Evolutionary conservation across 805 yeast genomes (phyloP).

Genomic region (Ogataea chonburiensis): DNA sequence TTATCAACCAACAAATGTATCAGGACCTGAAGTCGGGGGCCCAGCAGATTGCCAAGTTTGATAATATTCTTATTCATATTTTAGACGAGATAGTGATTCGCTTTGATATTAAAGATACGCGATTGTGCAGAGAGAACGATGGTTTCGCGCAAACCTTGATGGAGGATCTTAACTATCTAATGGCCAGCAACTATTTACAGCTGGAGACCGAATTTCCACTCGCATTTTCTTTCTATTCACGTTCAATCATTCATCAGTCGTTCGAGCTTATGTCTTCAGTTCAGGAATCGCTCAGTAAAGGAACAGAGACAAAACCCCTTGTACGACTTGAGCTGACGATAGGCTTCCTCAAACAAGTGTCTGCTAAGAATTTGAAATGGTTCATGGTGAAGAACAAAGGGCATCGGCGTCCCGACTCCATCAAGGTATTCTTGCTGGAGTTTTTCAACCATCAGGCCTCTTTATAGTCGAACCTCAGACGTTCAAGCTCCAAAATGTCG

Average conservation of each 20-base stretch:
- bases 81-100: constrained; percentile 11
- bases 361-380: constrained; percentile 12
- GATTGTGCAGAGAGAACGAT: constrained; percentile 5
- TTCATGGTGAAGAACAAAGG: constrained; percentile 9
- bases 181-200: constrained; percentile 24
- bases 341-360: constrained; percentile 28
- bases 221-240: constrained; percentile 29
- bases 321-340: constrained; percentile 22
- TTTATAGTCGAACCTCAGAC: constrained; percentile 30
- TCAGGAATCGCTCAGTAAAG: constrained; percentile 20
- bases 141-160: constrained; percentile 9
- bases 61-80: constrained; percentile 9
- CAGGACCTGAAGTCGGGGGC: constrained; percentile 15
- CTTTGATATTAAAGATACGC: constrained; percentile 11
- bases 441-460: constrained; percentile 30
- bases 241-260: constrained; percentile 21
- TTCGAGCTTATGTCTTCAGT: constrained; percentile 16
- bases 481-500: constrained; percentile 24
- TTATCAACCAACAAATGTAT: constrained; percentile 17
- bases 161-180: constrained; percentile 27
- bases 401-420: constrained; percentile 6
- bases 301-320: constrained; percentile 17
- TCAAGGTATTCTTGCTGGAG: constrained; percentile 15
- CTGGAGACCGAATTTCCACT: constrained; percentile 31
- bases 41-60: constrained; percentile 12